Evolutionary conservation across 2,329 filamentous ascomycete species (phyloP).

Genomic region (Cyclaneusma minus): DNA sequence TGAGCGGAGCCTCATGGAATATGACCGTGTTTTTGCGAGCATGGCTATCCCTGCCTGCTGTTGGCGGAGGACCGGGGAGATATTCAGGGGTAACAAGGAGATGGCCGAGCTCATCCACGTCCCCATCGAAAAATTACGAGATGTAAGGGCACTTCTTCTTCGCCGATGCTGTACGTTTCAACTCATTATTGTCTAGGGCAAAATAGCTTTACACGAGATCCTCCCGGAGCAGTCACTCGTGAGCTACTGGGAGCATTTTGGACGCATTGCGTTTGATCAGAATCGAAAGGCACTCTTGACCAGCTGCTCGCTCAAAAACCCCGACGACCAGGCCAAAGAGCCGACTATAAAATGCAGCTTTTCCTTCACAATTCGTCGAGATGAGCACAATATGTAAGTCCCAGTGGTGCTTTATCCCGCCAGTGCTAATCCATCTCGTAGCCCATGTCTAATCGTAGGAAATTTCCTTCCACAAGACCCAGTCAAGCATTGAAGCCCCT

Average conservation of each 20-base stretch:
- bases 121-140: slow-evolving; percentile 76
- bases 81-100: slow-evolving; percentile 93
- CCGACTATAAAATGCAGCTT: slow-evolving; percentile 86
- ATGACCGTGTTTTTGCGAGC: slow-evolving; percentile 93
- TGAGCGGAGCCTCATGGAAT: slow-evolving; percentile 89
- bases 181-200: slow-evolving; percentile 43
- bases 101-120: slow-evolving; percentile 96
- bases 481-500: slow-evolving; percentile 25
- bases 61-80: slow-evolving; percentile 92
- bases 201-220: slow-evolving; percentile 89
- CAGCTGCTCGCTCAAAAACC: slow-evolving; percentile 79
- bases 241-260: slow-evolving; percentile 98
- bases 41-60: slow-evolving; percentile 98
- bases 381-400: slow-evolving; percentile 89
- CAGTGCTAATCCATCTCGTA: slow-evolving; percentile 26
- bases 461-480: slow-evolving; percentile 88
- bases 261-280: slow-evolving; percentile 89
- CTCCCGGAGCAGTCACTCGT: slow-evolving; percentile 89
- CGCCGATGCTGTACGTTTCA: slow-evolving; percentile 2
- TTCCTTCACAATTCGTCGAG: slow-evolving; percentile 88
- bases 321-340: slow-evolving; percentile 50
- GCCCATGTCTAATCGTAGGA: slow-evolving; percentile 85
- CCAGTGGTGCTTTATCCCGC: slow-evolving; percentile 2
- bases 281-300: slow-evolving; percentile 91
- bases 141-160: slow-evolving; percentile 53